Evolutionary conservation across 208 protist species (phyloP).

Genomic region (Trypanosoma brucei): DNA sequence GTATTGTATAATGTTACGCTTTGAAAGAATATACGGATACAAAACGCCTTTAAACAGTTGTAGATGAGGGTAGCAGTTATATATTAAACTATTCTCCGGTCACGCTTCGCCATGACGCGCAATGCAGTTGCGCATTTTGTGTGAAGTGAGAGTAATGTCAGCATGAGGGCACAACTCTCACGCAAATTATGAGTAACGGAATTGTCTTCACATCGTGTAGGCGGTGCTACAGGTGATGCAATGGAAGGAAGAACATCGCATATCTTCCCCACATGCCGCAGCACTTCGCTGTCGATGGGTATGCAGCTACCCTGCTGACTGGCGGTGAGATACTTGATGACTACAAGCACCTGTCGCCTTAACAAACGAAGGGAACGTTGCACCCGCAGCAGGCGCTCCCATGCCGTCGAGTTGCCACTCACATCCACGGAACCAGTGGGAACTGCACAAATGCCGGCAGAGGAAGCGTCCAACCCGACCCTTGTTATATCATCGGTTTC

Average conservation of each 20-base stretch:
- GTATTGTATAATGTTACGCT: too few species aligned
- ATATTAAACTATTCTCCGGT: too few species aligned
- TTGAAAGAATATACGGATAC: too few species aligned
- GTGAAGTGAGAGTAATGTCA: too few species aligned
- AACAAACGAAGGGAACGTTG: slow-evolving; percentile 26
- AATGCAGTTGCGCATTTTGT: too few species aligned
- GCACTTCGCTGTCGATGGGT: not conserved
- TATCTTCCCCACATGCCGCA: slow-evolving; percentile 15
- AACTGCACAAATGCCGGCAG: slow-evolving; percentile 4
- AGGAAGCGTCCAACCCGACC: slow-evolving; percentile 18
- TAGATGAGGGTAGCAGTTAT: too few species aligned
- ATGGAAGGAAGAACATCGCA: slow-evolving; percentile 9
- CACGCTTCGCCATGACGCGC: too few species aligned
- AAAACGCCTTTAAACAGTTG: too few species aligned
- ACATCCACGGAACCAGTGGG: slow-evolving; percentile 1
- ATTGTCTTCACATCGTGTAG: too few species aligned
- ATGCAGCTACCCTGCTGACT: slow-evolving; percentile 1
- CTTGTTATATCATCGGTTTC: slow-evolving; percentile 22
- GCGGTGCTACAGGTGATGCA: not conserved
- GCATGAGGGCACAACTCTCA: too few species aligned
- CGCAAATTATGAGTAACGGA: too few species aligned
- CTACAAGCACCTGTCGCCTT: slow-evolving; percentile 18
- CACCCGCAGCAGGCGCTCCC: slow-evolving; percentile 9
- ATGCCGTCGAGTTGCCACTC: not conserved
- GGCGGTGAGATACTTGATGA: slow-evolving; percentile 28